These are phyloP conservation scores for Rhododendron griersonianum DNA, from an alignment of 148 eudicot genomes.

Conservation along the genomic window DNA sequence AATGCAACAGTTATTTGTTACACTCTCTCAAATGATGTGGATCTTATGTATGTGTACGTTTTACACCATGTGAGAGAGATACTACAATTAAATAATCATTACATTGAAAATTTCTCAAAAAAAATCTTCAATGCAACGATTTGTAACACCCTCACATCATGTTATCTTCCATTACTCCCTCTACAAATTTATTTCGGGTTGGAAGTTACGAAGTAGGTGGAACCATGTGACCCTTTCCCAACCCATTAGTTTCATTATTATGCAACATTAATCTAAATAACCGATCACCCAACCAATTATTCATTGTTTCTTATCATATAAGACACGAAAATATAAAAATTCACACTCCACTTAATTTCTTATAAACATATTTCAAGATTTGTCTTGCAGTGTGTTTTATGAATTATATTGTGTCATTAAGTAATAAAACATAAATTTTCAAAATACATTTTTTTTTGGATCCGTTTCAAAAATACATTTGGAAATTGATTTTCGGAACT, in stretches of 20 bases:
- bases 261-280: background rate
- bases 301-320: background rate
- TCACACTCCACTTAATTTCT: background rate
- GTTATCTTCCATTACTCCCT: background rate
- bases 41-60: too few species aligned
- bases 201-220: background rate
- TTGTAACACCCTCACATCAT: background rate
- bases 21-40: too few species aligned
- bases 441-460: too few species aligned
- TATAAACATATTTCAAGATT: background rate
- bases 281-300: background rate
- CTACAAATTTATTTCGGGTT: too few species aligned
- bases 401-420: background rate
- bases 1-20: too few species aligned
- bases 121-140: too few species aligned
- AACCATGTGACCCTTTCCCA: background rate
- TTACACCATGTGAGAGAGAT: too few species aligned
- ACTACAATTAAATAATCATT: too few species aligned
- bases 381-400: background rate
- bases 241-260: background rate
- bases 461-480: too few species aligned
- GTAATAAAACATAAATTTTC: background rate
- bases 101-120: too few species aligned
- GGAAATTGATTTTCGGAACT: background rate
- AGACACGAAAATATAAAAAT: background rate